phyloP scores from a whole-genome alignment of 331 rosid genomes.

The Arachis monticola region DNA sequence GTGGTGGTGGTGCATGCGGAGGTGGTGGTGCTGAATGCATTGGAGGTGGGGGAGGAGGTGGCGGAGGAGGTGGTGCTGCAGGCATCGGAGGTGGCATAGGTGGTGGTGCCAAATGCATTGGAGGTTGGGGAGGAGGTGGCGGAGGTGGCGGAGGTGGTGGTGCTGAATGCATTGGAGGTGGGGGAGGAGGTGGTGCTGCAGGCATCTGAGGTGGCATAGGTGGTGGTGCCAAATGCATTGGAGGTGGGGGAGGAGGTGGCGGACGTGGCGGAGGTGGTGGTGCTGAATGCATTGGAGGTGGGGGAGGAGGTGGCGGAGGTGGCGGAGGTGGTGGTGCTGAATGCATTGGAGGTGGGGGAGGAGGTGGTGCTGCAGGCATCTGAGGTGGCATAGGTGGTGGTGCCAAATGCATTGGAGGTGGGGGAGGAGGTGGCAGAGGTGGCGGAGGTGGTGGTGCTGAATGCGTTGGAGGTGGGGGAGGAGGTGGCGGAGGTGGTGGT shows the following conservation, averaged over 20 bases:
- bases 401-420: background rate
- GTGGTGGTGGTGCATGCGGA: slow-evolving; percentile 12
- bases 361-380: slow-evolving; percentile 14
- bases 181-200: slow-evolving; percentile 39
- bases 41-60: slow-evolving; percentile 12
- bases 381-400: background rate
- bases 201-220: background rate
- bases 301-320: background rate
- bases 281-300: background rate
- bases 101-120: slow-evolving; percentile 23
- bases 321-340: slow-evolving; percentile 35
- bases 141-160: slow-evolving; percentile 13
- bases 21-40: background rate
- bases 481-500: slow-evolving; percentile 25
- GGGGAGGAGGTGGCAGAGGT: slow-evolving; percentile 33
- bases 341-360: slow-evolving; percentile 51
- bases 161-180: slow-evolving; percentile 40
- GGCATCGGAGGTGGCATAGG: slow-evolving; percentile 10
- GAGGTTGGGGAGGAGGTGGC: slow-evolving; percentile 6
- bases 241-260: slow-evolving; percentile 38
- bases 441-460: slow-evolving; percentile 1
- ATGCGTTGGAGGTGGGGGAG: background rate
- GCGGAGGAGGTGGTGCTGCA: background rate
- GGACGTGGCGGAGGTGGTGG: slow-evolving; percentile 13
- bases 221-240: slow-evolving; percentile 29